Conservation (phyloP, 2,329 filamentous ascomycete species). For the Akanthomyces lecanii region DNA sequence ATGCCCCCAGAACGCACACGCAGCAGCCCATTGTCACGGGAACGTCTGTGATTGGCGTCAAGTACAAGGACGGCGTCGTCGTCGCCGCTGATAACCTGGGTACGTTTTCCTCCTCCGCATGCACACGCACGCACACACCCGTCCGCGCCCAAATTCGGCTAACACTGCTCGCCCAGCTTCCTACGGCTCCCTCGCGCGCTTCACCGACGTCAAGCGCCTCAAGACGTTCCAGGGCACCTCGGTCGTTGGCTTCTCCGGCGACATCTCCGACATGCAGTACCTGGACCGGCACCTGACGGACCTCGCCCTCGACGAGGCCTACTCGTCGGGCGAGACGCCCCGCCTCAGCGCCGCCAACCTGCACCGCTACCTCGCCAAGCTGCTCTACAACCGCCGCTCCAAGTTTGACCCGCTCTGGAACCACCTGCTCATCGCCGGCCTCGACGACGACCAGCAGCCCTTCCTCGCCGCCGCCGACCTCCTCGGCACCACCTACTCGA, state of each 20-base stretch:
- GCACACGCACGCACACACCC: not conserved
- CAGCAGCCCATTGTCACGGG: constrained; percentile 92
- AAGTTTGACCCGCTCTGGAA: constrained; percentile 99
- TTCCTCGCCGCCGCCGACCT: constrained; percentile 92
- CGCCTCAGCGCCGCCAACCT: constrained; percentile 86
- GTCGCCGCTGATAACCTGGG: constrained; percentile 96
- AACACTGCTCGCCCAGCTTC: constrained; percentile 59
- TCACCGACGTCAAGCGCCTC: constrained; percentile 94
- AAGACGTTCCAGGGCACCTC: constrained; percentile 80
- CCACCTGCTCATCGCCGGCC: constrained; percentile 82
- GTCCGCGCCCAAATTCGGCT: not conserved
- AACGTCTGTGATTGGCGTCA: constrained; percentile 90
- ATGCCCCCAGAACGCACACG: constrained; percentile 75
- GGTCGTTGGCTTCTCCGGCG: constrained; percentile 90
- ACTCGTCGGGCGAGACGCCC: constrained; percentile 45
- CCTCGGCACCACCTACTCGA: constrained; percentile 84
- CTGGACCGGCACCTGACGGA: constrained; percentile 86
- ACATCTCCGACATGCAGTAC: constrained; percentile 99
- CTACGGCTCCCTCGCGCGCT: constrained; percentile 93
- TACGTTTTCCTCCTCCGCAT: constrained; percentile 37
- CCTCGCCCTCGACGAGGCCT: constrained; percentile 85
- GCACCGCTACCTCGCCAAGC: constrained; percentile 93
- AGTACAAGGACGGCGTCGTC: constrained; percentile 94
- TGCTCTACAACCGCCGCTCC: constrained; percentile 90
- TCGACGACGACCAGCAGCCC: constrained; percentile 73